Conservation (phyloP, 2,329 filamentous ascomycete genomes). For the Ophiocordyceps australis region DNA sequence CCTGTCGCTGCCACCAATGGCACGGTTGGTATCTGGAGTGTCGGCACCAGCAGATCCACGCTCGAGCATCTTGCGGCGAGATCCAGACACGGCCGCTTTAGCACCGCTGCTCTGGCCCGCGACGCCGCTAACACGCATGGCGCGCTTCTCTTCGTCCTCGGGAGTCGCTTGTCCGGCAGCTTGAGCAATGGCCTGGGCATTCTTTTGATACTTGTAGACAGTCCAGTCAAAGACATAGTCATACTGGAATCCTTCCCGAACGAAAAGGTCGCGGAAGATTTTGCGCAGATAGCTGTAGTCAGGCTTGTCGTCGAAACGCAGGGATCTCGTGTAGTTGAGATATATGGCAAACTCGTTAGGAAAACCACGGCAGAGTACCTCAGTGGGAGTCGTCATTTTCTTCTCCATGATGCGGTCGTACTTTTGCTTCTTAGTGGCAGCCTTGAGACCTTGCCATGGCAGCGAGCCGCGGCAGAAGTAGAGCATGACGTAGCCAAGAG, state of each 20-base stretch:
- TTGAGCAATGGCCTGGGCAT: conserved; percentile 83
- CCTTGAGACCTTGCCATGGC: conserved; percentile 96
- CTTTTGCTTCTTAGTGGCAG: conserved; percentile 99
- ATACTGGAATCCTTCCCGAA: conserved; percentile 98
- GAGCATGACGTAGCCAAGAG: conserved; percentile 96
- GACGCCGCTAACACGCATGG: conserved; percentile 46
- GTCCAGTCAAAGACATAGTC: conserved; percentile 99
- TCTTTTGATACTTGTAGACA: conserved; percentile 99
- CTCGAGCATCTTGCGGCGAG: conserved; percentile 72
- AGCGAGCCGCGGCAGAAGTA: conserved; percentile 99
- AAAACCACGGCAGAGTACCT: conserved; percentile 97
- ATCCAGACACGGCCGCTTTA: conserved; percentile 59
- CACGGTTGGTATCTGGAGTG: conserved; percentile 55
- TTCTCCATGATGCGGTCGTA: conserved; percentile 99
- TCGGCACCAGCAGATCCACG: conserved; percentile 40
- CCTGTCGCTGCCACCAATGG: conserved; percentile 69
- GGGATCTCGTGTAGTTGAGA: conserved; percentile 95
- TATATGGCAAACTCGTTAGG: conserved; percentile 99
- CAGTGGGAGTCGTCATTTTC: conserved; percentile 99
- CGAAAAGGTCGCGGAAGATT: conserved; percentile 99
- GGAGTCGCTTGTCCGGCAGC: conserved; percentile 48
- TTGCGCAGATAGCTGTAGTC: conserved; percentile 99
- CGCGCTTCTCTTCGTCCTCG: conserved; percentile 63
- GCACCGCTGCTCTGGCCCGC: conserved; percentile 43
- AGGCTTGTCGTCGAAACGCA: conserved; percentile 98